Evolutionary conservation across 2,329 filamentous ascomycete genomes (phyloP).

Genomic region (Cryphonectria carpinicola): DNA sequence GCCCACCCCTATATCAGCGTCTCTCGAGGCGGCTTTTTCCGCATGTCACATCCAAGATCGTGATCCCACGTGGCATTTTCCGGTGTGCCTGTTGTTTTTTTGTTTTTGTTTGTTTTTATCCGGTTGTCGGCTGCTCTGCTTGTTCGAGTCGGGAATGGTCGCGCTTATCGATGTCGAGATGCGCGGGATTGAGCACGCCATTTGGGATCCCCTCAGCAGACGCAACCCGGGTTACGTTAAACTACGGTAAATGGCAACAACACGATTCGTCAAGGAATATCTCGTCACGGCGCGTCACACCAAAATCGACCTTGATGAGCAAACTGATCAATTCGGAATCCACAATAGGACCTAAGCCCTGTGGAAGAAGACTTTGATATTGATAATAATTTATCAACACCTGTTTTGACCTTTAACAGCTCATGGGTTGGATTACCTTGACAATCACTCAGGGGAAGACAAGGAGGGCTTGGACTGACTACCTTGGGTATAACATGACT

Average conservation of each 20-base stretch:
- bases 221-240: not conserved
- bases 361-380: not conserved
- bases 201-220: conserved; percentile 7
- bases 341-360: not conserved
- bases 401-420: not conserved
- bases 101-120: not conserved
- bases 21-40: not conserved
- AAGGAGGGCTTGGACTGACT: not conserved
- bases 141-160: not conserved
- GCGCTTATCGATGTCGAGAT: conserved; percentile 29
- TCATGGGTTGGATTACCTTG: not conserved
- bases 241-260: not conserved
- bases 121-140: conserved; percentile 16
- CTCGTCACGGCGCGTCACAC: not conserved
- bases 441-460: not conserved
- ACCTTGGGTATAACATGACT: not conserved
- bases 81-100: not conserved
- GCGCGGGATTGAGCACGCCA: conserved; percentile 25
- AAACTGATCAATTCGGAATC: not conserved
- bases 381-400: too few species aligned
- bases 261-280: not conserved
- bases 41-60: not conserved
- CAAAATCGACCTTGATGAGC: not conserved
- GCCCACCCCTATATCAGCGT: not conserved
- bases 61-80: not conserved